Evolutionary conservation across 1,139 yeast genomes (phyloP), one percentile per base, ranked within the genome.

Genomic region (Scheffersomyces segobiensis): DNA sequence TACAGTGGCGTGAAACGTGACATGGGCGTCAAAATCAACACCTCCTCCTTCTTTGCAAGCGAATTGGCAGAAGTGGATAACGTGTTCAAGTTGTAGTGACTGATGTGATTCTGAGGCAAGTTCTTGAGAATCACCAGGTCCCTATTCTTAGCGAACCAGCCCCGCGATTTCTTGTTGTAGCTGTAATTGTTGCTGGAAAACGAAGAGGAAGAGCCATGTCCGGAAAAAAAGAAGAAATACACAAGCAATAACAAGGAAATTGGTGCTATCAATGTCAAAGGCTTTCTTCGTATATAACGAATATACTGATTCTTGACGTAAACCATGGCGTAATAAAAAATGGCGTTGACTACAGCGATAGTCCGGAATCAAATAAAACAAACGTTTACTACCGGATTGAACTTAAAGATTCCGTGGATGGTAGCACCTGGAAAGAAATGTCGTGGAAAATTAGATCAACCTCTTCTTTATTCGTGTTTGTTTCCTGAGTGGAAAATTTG

Each of bases 1-100:
- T 93, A 95, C 65, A 85, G 89, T 22, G 87, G 87, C 70, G 89
- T 86, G 71, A 95, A 95, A 63, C 87, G 84, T 53, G 96, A 89
- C 86, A 95, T 87, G 52, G 99, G 99, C 2, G 98, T 87, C 73
- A 91, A 83, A 63, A 90, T 85, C 70, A 95, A 80, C 46, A 95
- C 91, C 64, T 89, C 89, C 71, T 95, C 98, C 67, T 83, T 84
- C 71, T 91, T 90, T 59, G 81, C 81, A 56, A 86, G 84, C 8
- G 97, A 89, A 72, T 86, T 82, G 24, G 89, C 79, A 1, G 93
- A 84, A 5, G 93, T 82, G 48, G 87, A 85, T 64, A 93, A 78
- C 67, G 83, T 83, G 75, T 93, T 93, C 78, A 93, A 82, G 72
- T 92, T 92, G 71, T 89, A 92, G 70, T 91, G 96, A 53, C 90